Base-by-base conservation (phyloP, 2,329 filamentous ascomycete species). In the Calonectria henricotiae region DNA sequence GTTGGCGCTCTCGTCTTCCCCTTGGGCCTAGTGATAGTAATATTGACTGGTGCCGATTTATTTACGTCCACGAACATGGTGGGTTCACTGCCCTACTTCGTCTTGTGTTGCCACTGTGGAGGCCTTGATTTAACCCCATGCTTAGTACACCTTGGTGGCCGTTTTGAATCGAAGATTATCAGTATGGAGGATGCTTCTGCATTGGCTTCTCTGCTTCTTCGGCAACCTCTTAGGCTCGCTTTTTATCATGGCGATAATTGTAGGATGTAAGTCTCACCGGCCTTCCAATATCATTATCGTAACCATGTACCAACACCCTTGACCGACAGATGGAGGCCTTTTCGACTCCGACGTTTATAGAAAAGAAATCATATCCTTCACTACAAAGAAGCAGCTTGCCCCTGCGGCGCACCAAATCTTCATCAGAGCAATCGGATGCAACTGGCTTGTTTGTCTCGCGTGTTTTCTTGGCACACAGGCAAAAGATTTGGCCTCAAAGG, bases 361-460 rank as follows among this genome's bases (percentile, higher is more conserved):
- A 61, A 79, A 81, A 0, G 80, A 86, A 62, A 85, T 84, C 2
- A 81, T 87, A 25, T 77, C 80, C 1, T 87, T 86, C 62, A 84
- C 85, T 0, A 85, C 82, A 11, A 81, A 82, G 20, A 90, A 89
- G 72, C 85, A 84, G 70, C 78, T 88, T 11, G 81, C 78, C 0
- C 87, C 87, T 0, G 73, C 81, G 3, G 87, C 86, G 80, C 85
- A 87, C 61, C 83, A 86, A 67, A 86, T 90, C 62, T 88, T 90
- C 74, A 78, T 89, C 0, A 83, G 86, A 47, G 88, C 80, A 1
- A 88, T 90, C 51, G 86, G 88, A 5, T 86, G 85, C 73, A 89
- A 89, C 78, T 90, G 87, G 88, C 83, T 90, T 0, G 88, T 90
- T 3, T 89, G 87, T 68, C 79, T 89, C 30, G 87, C 86, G 0